Percentiles rank a stretch among this genome's conserved stretches.
Evolutionary conservation across 306 rosid genomes (phyloP).

Genomic region (Trichosanthes truncata): DNA sequence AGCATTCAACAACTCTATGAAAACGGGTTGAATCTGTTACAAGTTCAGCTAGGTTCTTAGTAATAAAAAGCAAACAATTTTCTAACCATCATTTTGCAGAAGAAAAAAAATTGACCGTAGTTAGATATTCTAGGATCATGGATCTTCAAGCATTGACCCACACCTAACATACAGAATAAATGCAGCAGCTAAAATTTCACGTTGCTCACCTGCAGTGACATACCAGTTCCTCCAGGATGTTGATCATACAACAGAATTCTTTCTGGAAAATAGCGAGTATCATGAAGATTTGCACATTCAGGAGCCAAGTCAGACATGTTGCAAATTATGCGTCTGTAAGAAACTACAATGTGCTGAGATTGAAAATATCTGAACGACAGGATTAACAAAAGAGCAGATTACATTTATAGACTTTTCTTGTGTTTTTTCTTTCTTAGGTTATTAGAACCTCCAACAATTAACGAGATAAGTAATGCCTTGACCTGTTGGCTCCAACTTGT

Average conservation of each 20-base stretch:
- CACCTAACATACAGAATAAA: neutral
- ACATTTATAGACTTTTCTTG: neutral
- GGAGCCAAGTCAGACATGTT: constrained; percentile 79
- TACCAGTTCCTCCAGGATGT: constrained; percentile 80
- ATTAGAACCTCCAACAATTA: neutral
- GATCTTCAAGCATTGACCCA: neutral
- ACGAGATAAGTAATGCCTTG: neutral
- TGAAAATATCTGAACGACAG: neutral
- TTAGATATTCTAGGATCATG: neutral
- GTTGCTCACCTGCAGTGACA: constrained; percentile 56
- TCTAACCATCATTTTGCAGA: neutral
- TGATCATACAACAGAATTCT: constrained; percentile 81
- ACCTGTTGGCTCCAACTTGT: neutral
- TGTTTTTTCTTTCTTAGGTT: neutral
- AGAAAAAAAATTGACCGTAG: neutral
- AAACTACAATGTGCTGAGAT: constrained; percentile 17
- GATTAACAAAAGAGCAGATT: neutral
- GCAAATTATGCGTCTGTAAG: constrained; percentile 62
- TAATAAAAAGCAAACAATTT: neutral
- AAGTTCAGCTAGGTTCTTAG: constrained; percentile 8
- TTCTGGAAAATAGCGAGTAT: constrained; percentile 65
- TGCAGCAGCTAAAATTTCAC: neutral
- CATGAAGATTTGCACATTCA: constrained; percentile 77
- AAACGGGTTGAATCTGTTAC: constrained; percentile 61
- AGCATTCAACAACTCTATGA: constrained; percentile 53